These are phyloP conservation scores for Metschnikowia arizonensis DNA, from an alignment of 805 yeast species.

Conservation along the genomic window DNA sequence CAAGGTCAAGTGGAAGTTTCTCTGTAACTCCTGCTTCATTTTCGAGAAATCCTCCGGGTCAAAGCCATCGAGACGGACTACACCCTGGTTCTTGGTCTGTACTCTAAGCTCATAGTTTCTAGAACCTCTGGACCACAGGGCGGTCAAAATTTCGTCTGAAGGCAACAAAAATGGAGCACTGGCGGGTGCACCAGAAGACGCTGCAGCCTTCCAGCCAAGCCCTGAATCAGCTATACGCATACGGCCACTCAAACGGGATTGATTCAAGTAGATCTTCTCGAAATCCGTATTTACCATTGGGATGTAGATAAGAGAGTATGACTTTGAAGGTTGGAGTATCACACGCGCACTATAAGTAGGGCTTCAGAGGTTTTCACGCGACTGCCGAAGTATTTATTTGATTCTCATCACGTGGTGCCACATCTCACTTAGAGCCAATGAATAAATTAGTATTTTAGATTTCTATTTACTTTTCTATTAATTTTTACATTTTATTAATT, in stretches of 20 bases:
- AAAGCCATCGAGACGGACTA: slow-evolving; percentile 86
- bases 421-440: too few species aligned
- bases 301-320: background rate
- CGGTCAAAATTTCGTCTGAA: slow-evolving; percentile 74
- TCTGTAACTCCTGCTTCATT: slow-evolving; percentile 77
- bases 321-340: background rate
- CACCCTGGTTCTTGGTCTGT: slow-evolving; percentile 85
- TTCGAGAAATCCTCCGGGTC: slow-evolving; percentile 77
- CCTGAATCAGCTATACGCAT: slow-evolving; percentile 97
- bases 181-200: slow-evolving; percentile 42
- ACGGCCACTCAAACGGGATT: slow-evolving; percentile 77
- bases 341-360: background rate
- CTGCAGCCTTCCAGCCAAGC: slow-evolving; percentile 84
- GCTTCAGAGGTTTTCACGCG: background rate
- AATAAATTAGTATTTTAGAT: too few species aligned
- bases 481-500: too few species aligned
- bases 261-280: slow-evolving; percentile 87
- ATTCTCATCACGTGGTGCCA: too few species aligned
- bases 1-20: slow-evolving; percentile 65
- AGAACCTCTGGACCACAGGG: slow-evolving; percentile 90
- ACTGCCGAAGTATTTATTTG: background rate
- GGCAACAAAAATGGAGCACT: slow-evolving; percentile 79
- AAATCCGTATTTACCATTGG: slow-evolving; percentile 62
- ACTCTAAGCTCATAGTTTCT: slow-evolving; percentile 87
- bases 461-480: too few species aligned